These are phyloP conservation scores for Xylariaceae sp. DNA, from an alignment of 2,329 filamentous ascomycete genomes.

Conservation along the genomic window DNA sequence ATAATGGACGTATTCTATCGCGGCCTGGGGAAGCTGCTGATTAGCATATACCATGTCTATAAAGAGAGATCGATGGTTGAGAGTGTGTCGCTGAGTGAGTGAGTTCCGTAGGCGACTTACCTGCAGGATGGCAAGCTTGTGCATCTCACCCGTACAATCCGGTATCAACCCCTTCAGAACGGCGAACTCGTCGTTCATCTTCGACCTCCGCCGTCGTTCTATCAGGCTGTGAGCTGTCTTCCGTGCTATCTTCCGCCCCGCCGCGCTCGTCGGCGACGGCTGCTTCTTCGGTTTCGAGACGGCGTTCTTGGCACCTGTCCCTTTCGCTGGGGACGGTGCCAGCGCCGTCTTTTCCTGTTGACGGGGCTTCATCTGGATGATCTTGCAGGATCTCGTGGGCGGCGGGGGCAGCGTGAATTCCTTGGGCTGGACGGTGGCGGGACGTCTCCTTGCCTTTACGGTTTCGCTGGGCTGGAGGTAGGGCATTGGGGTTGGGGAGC, in stretches of 20 bases:
- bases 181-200: conserved; percentile 98
- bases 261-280: conserved; percentile 69
- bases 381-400: conserved; percentile 86
- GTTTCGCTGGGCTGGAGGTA: conserved; percentile 46
- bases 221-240: conserved; percentile 97
- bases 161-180: conserved; percentile 94
- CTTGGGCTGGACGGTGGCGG: conserved; percentile 48
- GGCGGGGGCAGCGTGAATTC: conserved; percentile 84
- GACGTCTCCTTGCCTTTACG: conserved; percentile 51
- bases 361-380: conserved; percentile 92
- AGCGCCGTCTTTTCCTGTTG: conserved; percentile 38
- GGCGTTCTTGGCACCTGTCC: conserved; percentile 13
- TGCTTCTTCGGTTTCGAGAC: conserved; percentile 52
- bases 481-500: conserved; percentile 29
- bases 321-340: conserved; percentile 19
- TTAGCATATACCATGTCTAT: not conserved
- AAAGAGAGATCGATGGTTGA: not conserved
- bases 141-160: conserved; percentile 95
- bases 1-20: conserved; percentile 94
- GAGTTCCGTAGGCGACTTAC: conserved; percentile 43
- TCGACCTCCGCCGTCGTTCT: conserved; percentile 80
- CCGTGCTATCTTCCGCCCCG: conserved; percentile 88
- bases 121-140: conserved; percentile 93
- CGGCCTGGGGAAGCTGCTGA: conserved; percentile 57
- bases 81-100: not conserved